phyloP scores from a whole-genome alignment of 2,329 filamentous ascomycete species.

The Cordyceps pruinosa region DNA sequence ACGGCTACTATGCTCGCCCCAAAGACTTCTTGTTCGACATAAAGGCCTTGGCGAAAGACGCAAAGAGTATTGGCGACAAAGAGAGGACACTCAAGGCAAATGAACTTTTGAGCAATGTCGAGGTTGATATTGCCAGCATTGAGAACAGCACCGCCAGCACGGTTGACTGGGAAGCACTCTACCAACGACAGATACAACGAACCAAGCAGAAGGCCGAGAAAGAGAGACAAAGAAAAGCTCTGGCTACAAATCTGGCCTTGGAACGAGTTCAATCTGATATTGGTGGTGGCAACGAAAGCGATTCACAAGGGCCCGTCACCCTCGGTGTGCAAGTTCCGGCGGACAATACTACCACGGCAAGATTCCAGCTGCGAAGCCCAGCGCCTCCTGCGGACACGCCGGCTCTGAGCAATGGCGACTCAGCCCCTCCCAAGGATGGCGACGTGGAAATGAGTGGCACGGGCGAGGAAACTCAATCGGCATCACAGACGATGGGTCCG shows the following conservation, averaged over 20 bases:
- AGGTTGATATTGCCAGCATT: slow-evolving; percentile 80
- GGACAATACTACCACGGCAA: slow-evolving; percentile 40
- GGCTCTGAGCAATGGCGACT: slow-evolving; percentile 49
- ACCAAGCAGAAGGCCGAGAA: slow-evolving; percentile 53
- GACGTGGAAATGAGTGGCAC: slow-evolving; percentile 58
- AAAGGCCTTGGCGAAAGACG: slow-evolving; percentile 75
- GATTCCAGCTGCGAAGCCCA: slow-evolving; percentile 50
- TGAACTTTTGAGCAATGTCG: slow-evolving; percentile 86
- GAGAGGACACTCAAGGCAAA: slow-evolving; percentile 81
- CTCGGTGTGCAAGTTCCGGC: slow-evolving; percentile 59
- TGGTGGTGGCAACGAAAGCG: slow-evolving; percentile 42
- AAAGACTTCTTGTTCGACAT: slow-evolving; percentile 88
- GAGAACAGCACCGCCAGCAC: slow-evolving; percentile 59
- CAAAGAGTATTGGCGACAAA: slow-evolving; percentile 73
- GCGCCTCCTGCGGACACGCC: slow-evolving; percentile 28
- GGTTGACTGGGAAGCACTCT: slow-evolving; percentile 72
- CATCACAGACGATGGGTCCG: slow-evolving; percentile 45
- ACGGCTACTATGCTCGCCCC: slow-evolving; percentile 89
- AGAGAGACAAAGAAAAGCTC: slow-evolving; percentile 53
- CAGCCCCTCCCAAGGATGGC: slow-evolving; percentile 38
- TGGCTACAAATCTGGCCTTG: slow-evolving; percentile 42
- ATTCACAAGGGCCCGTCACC: slow-evolving; percentile 49
- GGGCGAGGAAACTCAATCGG: slow-evolving; percentile 40
- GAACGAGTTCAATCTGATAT: slow-evolving; percentile 46
- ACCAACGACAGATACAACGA: slow-evolving; percentile 63